A percentile compares a stretch with the other conserved stretches of the same genome.
These are phyloP conservation scores for Incumbomyces lentus DNA, from an alignment of 2,329 filamentous ascomycete genomes.

Conservation along the genomic window DNA sequence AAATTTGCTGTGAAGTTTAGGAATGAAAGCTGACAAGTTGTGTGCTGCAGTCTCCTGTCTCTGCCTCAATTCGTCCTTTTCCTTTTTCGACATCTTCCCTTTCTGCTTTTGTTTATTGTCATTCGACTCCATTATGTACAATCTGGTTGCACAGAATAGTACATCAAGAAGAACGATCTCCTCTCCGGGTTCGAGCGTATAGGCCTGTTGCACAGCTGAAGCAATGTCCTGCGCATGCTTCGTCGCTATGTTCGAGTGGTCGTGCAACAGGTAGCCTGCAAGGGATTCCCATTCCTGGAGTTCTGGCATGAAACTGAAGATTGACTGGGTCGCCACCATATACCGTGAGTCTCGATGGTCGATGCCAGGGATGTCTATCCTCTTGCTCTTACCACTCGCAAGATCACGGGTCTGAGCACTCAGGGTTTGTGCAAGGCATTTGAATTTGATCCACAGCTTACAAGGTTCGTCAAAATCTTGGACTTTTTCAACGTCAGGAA, in stretches of 20 bases:
- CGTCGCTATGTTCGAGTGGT: conserved; percentile 60
- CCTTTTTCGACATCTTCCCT: conserved; percentile 46
- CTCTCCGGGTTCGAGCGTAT: conserved; percentile 64
- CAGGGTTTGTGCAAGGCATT: conserved; percentile 76
- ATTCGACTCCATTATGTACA: conserved; percentile 54
- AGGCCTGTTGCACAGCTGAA: conserved; percentile 55
- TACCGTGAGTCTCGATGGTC: conserved; percentile 65
- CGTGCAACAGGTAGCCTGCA: conserved; percentile 81
- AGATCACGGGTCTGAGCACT: conserved; percentile 65
- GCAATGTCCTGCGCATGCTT: conserved; percentile 50
- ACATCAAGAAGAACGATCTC: conserved; percentile 81
- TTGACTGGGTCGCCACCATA: conserved; percentile 70
- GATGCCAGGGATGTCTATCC: conserved; percentile 47
- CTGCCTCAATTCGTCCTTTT: conserved; percentile 54
- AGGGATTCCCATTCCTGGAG: conserved; percentile 79
- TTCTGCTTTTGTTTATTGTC: conserved; percentile 51
- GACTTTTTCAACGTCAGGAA: conserved; percentile 57
- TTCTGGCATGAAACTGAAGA: conserved; percentile 73
- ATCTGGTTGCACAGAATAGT: conserved; percentile 69
- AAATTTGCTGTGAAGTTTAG: conserved; percentile 81
- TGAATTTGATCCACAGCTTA: conserved; percentile 80
- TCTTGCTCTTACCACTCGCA: conserved; percentile 44
- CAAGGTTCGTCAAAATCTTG: conserved; percentile 65
- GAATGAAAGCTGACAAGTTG: conserved; percentile 67
- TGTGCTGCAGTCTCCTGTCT: conserved; percentile 69